Evolutionary conservation across 2,329 filamentous ascomycete species (phyloP).

Genomic region (Aureobasidium lini): DNA sequence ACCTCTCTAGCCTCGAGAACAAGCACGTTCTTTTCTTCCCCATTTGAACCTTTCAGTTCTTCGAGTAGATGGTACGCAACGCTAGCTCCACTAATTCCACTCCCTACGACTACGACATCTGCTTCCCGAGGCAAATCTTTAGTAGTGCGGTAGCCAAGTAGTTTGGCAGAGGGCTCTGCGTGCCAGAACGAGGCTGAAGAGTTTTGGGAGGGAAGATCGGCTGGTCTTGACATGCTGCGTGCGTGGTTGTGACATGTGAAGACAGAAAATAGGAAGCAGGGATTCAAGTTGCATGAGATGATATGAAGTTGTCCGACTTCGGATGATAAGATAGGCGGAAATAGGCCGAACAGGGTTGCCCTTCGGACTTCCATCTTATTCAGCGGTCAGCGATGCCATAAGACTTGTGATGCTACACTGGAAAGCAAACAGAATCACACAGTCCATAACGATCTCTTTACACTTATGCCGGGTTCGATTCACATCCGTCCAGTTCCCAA

Average conservation of each 20-base stretch:
- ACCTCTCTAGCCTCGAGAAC: slow-evolving; percentile 73
- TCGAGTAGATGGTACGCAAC: slow-evolving; percentile 50
- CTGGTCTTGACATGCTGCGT: not conserved
- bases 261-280: too few relatives aligned
- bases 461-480: too few relatives aligned
- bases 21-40: slow-evolving; percentile 43
- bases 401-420: too few relatives aligned
- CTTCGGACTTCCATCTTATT: not conserved
- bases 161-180: slow-evolving; percentile 53
- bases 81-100: slow-evolving; percentile 68
- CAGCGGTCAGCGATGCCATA: too few relatives aligned
- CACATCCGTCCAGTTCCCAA: too few relatives aligned
- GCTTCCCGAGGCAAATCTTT: slow-evolving; percentile 52
- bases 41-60: not conserved
- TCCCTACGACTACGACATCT: slow-evolving; percentile 66
- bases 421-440: too few relatives aligned
- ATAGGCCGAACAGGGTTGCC: not conserved
- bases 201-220: slow-evolving; percentile 48
- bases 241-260: not conserved
- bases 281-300: not conserved
- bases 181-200: slow-evolving; percentile 69
- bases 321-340: not conserved
- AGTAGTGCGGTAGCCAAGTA: slow-evolving; percentile 64
- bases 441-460: too few relatives aligned
- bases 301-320: not conserved